These are phyloP conservation scores for Candida michaelii DNA, from an alignment of 805 yeast species.

Conservation along the genomic window DNA sequence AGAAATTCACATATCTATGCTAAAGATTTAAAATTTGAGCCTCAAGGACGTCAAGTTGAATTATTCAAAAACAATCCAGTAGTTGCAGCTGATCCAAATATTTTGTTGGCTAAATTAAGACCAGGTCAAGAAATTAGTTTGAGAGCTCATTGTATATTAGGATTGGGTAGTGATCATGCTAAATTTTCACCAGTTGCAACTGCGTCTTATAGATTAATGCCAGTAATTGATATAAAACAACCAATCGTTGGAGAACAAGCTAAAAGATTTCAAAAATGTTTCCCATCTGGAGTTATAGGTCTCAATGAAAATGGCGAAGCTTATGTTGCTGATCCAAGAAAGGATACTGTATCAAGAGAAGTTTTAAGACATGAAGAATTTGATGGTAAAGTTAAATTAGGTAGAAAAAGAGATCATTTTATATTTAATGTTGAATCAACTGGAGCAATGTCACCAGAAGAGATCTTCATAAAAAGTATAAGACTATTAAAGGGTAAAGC, in stretches of 20 bases:
- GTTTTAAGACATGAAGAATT: slow-evolving; percentile 93
- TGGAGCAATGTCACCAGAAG: slow-evolving; percentile 97
- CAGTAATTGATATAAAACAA: slow-evolving; percentile 72
- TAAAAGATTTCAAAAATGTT: slow-evolving; percentile 77
- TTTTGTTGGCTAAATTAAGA: slow-evolving; percentile 85
- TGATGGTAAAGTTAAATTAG: slow-evolving; percentile 82
- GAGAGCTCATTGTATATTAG: slow-evolving; percentile 86
- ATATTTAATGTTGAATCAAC: slow-evolving; percentile 92
- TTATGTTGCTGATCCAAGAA: slow-evolving; percentile 82
- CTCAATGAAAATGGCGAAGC: slow-evolving; percentile 67
- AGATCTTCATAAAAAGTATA: slow-evolving; percentile 88
- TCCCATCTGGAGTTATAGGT: slow-evolving; percentile 90
- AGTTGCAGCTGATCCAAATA: slow-evolving; percentile 82
- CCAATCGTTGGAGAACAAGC: slow-evolving; percentile 81
- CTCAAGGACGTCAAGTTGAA: slow-evolving; percentile 84
- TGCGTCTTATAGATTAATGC: slow-evolving; percentile 91
- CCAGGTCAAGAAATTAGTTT: slow-evolving; percentile 96
- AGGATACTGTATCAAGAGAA: slow-evolving; percentile 95
- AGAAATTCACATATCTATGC: slow-evolving; percentile 88
- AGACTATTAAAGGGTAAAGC: slow-evolving; percentile 84
- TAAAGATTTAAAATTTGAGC: slow-evolving; percentile 82
- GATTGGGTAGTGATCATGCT: slow-evolving; percentile 94
- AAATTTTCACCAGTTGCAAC: slow-evolving; percentile 97
- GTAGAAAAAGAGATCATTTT: slow-evolving; percentile 89
- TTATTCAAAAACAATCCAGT: slow-evolving; percentile 66